Percentiles rank a stretch among this genome's conserved stretches.
Conservation (phyloP, 176 grass and related monocot species). For the Rhynchospora tenuis region DNA sequence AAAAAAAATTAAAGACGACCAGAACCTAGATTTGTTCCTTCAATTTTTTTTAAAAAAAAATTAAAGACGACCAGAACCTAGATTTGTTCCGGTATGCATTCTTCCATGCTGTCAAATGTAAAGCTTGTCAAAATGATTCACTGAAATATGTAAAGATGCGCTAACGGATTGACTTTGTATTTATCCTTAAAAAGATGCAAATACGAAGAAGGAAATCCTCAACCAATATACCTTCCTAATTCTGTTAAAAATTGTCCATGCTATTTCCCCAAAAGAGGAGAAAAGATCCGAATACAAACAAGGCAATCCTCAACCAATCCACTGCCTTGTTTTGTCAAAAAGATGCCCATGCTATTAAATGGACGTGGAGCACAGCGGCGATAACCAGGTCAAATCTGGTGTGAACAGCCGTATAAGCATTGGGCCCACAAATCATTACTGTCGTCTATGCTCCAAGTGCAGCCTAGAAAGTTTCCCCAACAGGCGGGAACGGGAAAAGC, state of each 20-base stretch:
- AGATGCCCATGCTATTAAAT: background rate
- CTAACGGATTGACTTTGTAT: background rate
- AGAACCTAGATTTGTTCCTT: too few species aligned
- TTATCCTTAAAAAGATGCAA: background rate
- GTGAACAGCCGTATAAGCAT: too few species aligned
- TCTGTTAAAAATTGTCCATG: background rate
- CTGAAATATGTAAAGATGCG: too few species aligned
- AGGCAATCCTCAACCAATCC: too few species aligned
- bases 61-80: too few species aligned
- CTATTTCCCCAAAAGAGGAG: background rate
- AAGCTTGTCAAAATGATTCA: too few species aligned
- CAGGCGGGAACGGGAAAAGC: slow-evolving; percentile 8
- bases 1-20: too few species aligned
- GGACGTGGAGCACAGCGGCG: background rate
- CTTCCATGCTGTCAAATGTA: too few species aligned
- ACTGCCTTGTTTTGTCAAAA: background rate
- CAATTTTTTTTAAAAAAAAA: too few species aligned
- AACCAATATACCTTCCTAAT: background rate
- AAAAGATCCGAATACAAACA: too few species aligned
- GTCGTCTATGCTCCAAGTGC: background rate
- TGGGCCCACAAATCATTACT: background rate
- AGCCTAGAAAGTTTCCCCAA: background rate
- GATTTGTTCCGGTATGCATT: too few species aligned
- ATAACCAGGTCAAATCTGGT: background rate
- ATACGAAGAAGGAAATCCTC: background rate